These are phyloP conservation scores for Hanseniaspora valbyensis DNA, from an alignment of 805 yeast species.

Conservation along the genomic window DNA sequence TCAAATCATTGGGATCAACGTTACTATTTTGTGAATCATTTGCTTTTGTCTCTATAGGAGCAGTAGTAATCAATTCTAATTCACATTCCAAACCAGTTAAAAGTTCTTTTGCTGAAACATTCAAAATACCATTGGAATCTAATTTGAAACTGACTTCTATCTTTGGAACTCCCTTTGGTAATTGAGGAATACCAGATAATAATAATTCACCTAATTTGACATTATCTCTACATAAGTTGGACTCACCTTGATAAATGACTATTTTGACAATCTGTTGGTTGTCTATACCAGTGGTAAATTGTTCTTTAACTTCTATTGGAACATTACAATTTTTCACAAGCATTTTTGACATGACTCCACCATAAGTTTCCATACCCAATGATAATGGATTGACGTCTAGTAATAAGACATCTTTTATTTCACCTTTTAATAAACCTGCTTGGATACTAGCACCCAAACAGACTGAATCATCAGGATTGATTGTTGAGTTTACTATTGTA, in stretches of 20 bases:
- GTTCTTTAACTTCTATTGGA: conserved; percentile 63
- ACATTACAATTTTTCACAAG: conserved; percentile 69
- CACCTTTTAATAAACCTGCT: conserved; percentile 78
- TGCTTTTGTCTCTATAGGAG: conserved; percentile 4
- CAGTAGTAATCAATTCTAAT: conserved; percentile 15
- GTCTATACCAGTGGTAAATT: conserved; percentile 73
- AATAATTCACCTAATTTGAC: conserved; percentile 66
- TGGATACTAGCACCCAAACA: conserved; percentile 86
- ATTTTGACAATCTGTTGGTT: conserved; percentile 76
- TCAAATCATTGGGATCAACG: conserved; percentile 1
- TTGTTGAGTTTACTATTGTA: conserved; percentile 44
- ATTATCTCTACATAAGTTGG: conserved; percentile 67
- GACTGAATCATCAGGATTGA: conserved; percentile 89
- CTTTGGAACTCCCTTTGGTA: conserved; percentile 73
- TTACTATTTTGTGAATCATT: neutral
- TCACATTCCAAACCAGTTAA: conserved; percentile 53
- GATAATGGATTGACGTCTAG: conserved; percentile 78
- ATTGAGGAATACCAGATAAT: conserved; percentile 59
- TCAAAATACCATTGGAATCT: conserved; percentile 74
- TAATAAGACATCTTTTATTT: conserved; percentile 63
- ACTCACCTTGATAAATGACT: conserved; percentile 71
- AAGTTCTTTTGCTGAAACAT: conserved; percentile 70
- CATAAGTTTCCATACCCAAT: conserved; percentile 73
- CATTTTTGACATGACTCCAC: conserved; percentile 70
- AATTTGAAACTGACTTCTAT: conserved; percentile 66